Conservation (phyloP, 306 rosid species). For the Dryas alaskensis region DNA sequence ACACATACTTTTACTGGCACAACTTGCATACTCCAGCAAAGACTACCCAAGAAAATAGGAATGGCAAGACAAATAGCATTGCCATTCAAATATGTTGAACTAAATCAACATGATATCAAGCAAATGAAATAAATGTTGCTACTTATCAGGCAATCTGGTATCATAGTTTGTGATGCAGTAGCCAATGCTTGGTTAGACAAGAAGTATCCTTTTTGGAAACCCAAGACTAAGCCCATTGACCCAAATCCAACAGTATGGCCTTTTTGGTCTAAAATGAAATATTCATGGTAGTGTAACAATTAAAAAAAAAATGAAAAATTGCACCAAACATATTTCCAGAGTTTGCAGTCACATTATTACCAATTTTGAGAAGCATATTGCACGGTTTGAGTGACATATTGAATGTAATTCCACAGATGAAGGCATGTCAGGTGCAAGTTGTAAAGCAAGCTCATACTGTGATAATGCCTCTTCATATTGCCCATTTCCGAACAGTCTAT, state of each 20-base stretch:
- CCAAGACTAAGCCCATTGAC: too few relatives aligned
- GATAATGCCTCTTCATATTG: constrained; percentile 73
- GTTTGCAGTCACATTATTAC: constrained; percentile 36
- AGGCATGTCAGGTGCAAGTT: constrained; percentile 62
- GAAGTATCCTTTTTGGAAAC: too few relatives aligned
- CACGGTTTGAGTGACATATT: constrained; percentile 72
- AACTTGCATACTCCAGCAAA: background rate
- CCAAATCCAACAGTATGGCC: too few relatives aligned
- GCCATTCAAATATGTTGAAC: background rate
- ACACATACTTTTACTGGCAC: background rate
- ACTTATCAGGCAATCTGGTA: background rate
- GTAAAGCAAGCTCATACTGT: constrained; percentile 64
- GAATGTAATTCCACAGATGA: constrained; percentile 69
- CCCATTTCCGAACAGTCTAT: constrained; percentile 57
- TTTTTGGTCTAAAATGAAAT: too few relatives aligned
- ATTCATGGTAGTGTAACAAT: background rate
- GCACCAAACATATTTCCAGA: background rate
- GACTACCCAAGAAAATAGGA: background rate
- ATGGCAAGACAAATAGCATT: background rate
- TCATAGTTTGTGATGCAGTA: background rate
- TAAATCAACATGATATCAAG: background rate
- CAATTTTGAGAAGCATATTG: constrained; percentile 65
- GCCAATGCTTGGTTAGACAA: too few relatives aligned
- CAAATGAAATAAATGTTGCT: background rate
- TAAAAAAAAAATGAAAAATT: constrained; percentile 2